Evolutionary conservation across 2,329 filamentous ascomycete species (phyloP), one percentile per base, ranked within the genome.

Genomic region (Teratosphaeria nubilosa): DNA sequence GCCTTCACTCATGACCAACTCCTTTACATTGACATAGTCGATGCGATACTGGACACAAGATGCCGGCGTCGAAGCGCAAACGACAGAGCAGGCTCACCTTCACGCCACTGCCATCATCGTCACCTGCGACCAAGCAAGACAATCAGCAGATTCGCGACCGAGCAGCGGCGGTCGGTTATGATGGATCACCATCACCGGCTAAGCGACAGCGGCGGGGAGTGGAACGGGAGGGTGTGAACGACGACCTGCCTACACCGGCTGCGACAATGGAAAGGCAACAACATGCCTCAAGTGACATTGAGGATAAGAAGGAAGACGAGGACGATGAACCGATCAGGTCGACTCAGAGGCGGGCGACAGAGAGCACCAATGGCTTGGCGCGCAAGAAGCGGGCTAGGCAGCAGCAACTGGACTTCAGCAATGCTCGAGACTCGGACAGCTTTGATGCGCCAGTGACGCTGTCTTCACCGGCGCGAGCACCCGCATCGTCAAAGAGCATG

Each of bases 21-120:
- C 20, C 9, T 20, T 16, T 48, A 16, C 34, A 48, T 20, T 22
- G 41, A 20, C 20, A 20, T 48, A 22, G n/a, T 7, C 7, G 27
- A 30, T 30, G 27, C 27, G 27, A 30, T 30, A 30, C 27, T 30
- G 27, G 27, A 30, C 27, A 30, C 22, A 24, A 16, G 30, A 55
- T 55, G 30, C n/a, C 34, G 14, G 31, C 58, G 31, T 60, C 59
- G 13, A 53, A 60, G 31, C 63, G 66, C 48, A 70, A 69, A 60
- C 70, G 71, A 45, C 77, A 79, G 60, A 71, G 72, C 7, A 74
- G 74, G 27, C 66, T 79, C 22, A 70, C 67, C 54, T 78, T 78
- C 66, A 76, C 73, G 0, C 72, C 75, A 4, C 59, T 75, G 4
- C 67, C 73, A 7, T 72, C 75, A 13, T 73, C 73, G 0, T 75